These are phyloP conservation scores for Penicillium cataractarum DNA, from an alignment of 495 filamentous ascomycete species.

Conservation along the genomic window DNA sequence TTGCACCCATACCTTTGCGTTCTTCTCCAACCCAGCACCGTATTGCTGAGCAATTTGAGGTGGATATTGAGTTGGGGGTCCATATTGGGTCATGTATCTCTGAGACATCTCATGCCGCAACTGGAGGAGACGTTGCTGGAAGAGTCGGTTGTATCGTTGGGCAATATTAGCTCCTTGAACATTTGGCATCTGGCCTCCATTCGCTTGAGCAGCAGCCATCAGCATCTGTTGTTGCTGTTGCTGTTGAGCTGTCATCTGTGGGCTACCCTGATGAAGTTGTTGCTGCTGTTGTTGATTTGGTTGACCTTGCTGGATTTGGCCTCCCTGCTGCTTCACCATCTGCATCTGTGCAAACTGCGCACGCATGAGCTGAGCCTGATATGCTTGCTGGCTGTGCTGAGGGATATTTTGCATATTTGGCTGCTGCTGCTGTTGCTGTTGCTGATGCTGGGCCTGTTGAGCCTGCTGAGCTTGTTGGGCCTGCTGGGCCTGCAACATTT, in stretches of 20 bases:
- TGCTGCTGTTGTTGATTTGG: constrained; percentile 40
- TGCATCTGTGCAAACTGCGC: constrained; percentile 48
- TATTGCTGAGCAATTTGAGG: constrained; percentile 49
- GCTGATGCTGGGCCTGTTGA: constrained; percentile 52
- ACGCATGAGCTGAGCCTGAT: constrained; percentile 49
- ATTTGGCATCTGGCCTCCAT: constrained; percentile 43
- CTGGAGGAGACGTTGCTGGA: constrained; percentile 41
- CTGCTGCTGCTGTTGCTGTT: constrained; percentile 35
- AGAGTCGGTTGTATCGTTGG: constrained; percentile 43
- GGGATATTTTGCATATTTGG: constrained; percentile 43
- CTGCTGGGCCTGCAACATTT: constrained; percentile 42
- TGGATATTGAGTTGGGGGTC: constrained; percentile 47
- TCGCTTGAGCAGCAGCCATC: constrained; percentile 47
- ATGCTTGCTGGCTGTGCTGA: constrained; percentile 48
- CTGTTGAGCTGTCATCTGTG: constrained; percentile 42
- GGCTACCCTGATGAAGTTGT: constrained; percentile 35
- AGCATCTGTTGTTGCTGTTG: constrained; percentile 46
- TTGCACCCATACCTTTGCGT: constrained; percentile 45
- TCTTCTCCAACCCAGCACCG: constrained; percentile 38
- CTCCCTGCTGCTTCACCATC: constrained; percentile 44
- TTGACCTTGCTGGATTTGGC: constrained; percentile 39
- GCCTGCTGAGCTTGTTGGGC: constrained; percentile 41
- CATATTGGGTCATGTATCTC: constrained; percentile 44
- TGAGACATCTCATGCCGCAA: constrained; percentile 46
- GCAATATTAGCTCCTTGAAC: constrained; percentile 35